Conservation (phyloP, 305 asterid genomes). For the Fraxinus angustifolia region DNA sequence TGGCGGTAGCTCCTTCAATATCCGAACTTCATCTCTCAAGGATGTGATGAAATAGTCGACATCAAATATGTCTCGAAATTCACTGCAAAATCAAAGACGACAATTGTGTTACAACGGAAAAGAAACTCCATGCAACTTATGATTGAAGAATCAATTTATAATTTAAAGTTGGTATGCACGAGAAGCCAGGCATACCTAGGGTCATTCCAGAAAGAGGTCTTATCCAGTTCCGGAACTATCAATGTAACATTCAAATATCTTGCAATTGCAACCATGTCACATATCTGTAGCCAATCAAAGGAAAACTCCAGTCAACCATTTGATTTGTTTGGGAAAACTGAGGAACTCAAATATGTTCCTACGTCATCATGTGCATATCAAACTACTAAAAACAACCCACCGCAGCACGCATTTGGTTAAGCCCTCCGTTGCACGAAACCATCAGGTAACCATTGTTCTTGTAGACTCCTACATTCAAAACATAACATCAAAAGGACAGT, state of each 20-base stretch:
- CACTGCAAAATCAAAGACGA: conserved; percentile 42
- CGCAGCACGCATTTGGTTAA: conserved; percentile 75
- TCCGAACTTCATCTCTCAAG: conserved; percentile 75
- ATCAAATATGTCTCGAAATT: conserved; percentile 70
- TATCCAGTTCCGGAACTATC: conserved; percentile 89
- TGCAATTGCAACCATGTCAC: conserved; percentile 97
- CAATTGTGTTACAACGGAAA: neutral
- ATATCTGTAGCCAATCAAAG: conserved; percentile 47
- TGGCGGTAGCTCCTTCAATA: conserved; percentile 69
- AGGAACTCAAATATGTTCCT: neutral
- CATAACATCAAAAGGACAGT: neutral
- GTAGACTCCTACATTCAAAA: conserved; percentile 61
- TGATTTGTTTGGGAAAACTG: neutral
- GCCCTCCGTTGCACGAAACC: conserved; percentile 73
- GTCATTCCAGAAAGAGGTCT: conserved; percentile 93
- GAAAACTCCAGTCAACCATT: neutral
- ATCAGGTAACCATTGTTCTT: conserved; percentile 91
- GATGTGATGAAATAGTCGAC: conserved; percentile 72
- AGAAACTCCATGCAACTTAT: neutral
- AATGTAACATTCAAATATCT: conserved; percentile 82
- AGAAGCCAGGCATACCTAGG: conserved; percentile 52
- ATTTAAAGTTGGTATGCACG: neutral
- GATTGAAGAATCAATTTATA: neutral
- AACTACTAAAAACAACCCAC: conserved; percentile 42
- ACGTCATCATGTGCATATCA: neutral